Evolutionary conservation across 1,284 basidiomycete genomes (phyloP).

Genomic region (Mycena citricolor): DNA sequence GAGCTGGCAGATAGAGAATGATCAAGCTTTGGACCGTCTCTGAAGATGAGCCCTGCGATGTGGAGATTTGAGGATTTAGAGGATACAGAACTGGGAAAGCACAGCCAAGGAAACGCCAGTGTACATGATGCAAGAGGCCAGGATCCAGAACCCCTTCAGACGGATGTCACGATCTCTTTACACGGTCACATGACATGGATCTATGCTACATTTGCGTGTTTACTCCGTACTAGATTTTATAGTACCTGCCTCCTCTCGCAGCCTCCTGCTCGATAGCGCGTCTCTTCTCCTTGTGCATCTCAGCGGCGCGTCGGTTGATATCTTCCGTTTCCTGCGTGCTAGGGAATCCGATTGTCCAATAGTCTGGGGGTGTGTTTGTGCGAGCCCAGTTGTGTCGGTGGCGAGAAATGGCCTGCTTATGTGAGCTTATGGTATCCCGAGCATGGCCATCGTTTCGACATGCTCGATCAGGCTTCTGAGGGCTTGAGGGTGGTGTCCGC

Average conservation of each 20-base stretch:
- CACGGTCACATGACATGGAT: too few species aligned
- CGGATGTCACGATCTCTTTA: too few species aligned
- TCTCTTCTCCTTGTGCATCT: constrained; percentile 67
- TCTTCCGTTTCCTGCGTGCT: constrained; percentile 74
- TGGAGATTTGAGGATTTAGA: too few species aligned
- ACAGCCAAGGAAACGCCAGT: too few species aligned
- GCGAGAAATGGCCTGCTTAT: constrained; percentile 75
- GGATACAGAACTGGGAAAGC: too few species aligned
- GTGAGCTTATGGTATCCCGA: constrained; percentile 44
- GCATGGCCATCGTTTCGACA: constrained; percentile 24
- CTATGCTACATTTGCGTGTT: too few species aligned
- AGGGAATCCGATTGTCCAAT: constrained; percentile 89
- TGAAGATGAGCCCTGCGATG: too few species aligned
- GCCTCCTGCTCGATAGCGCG: constrained; percentile 57
- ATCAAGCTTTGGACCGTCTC: too few species aligned
- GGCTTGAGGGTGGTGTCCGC: constrained; percentile 54
- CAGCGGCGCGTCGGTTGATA: constrained; percentile 72
- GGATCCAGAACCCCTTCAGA: too few species aligned
- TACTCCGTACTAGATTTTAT: too few species aligned
- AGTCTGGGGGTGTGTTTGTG: constrained; percentile 78
- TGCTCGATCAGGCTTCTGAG: constrained; percentile 27
- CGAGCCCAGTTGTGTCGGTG: constrained; percentile 75
- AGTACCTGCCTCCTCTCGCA: constrained; percentile 43
- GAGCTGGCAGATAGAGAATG: too few species aligned
- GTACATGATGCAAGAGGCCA: too few species aligned